Base-by-base conservation (phyloP, 2,329 filamentous ascomycete species). In the Sporothrix variecibatus region DNA sequence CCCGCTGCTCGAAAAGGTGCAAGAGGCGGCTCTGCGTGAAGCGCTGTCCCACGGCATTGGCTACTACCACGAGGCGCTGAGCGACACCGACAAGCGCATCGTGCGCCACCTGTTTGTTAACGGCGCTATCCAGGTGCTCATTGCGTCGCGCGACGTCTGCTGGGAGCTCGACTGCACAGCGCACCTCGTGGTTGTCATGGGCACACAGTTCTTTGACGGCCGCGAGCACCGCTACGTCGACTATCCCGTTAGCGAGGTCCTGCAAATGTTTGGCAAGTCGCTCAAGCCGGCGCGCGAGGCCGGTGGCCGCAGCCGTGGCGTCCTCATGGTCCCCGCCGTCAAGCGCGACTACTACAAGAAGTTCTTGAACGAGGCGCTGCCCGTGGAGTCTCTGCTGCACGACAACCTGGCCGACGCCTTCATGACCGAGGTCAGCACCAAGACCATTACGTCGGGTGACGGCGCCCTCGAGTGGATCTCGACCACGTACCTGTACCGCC, bases 321-420 rank as follows among this genome's bases (percentile, higher is more conserved):
- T 99, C n/a, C 87, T 99, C 62, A 98, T 99, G 96, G 90, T 98
- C 12, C 94, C 95, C 2, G 91, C 93, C 23, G 94, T 97, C 67
- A 98, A 97, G 87, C 91, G 96, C 51, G 95, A 98, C 76, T 99
- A 97, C 83, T 99, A 98, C 88, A 97, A 96, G 85, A 99, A 99
- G 84, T 99, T 99, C 86, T 85, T 99, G 77, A 95, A 96, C 78
- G 97, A 99, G 82, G 96, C 96, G 26, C 86, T 99, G 58, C 96
- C 96, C 0, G 94, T 99, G 31, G 96, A 99, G 84, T 97, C 94
- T 77, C 94, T 97, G 81, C 87, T 99, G 43, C 93, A 97, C 80
- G 91, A 93, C 73, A 97, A 94, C 82, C 87, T 99, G 46, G 94
- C 97, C 79, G 97, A 99, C 83, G 95, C 94, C 0, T 98, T 99